Base-by-base conservation (phyloP, 495 filamentous ascomycete species). In the Neurospora sp. region DNA sequence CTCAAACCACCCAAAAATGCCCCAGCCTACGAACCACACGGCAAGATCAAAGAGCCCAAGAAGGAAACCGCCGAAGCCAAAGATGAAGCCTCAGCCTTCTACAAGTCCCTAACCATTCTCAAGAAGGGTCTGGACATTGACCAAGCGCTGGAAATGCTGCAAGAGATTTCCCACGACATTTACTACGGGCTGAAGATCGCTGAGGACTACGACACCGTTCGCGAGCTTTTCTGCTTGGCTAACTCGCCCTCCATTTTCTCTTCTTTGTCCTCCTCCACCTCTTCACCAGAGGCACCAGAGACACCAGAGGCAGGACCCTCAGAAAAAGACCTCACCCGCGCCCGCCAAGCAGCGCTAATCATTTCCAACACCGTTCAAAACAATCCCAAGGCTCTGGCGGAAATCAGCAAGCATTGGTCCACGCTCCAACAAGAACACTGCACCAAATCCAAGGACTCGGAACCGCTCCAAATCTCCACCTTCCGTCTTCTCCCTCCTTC, bases 171-270 rank as follows among this genome's bases (percentile, higher is more conserved):
- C 6, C 89, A 92, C 77, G 89, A 89, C 75, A 86, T 90, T 74
- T 90, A 91, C 81, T 92, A 90, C 82, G 90, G 90, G n/a, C 80
- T 89, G 8, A 86, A 89, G 74, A 84, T 92, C 65, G 79, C 86
- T 22, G 82, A 86, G 68, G 85, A 89, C 72, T 71, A 77, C 5
- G 80, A 80, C n/a, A 82, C 83, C 5, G 71, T 86, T 10, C 82
- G 80, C 47, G 76, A 79, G 12, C 81, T 88, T 4, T 77, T 87
- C 71, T 83, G 83, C 70, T 81, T 85, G 8, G 78, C 83, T 70
- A 79, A 76, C 70, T 38, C 73, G 5, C 7, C 70, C 41, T 75
- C 75, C 39, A 69, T 74, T 20, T 70, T 74, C 71, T 39, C 35
- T 71, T 59, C 47, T 59, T 27, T 22, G 22, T 22, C 22, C 22